phyloP scores from a whole-genome alignment of 352 stramenopile genomes.

The Elongisporangium undulatum region DNA sequence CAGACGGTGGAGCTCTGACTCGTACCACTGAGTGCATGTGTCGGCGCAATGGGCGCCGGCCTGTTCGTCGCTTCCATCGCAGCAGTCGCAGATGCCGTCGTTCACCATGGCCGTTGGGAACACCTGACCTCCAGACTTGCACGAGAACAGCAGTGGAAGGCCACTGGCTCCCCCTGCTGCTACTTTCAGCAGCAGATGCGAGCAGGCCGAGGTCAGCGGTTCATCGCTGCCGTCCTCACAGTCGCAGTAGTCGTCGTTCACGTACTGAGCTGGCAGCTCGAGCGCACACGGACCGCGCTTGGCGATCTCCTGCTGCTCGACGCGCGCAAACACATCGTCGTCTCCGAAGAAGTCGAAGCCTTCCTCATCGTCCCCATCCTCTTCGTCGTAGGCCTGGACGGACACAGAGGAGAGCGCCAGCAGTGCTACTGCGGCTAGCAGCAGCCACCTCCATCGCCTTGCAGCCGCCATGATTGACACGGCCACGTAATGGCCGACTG shows the following conservation, averaged over 20 bases:
- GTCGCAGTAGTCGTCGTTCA: constrained; percentile 95
- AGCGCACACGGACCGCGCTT: constrained; percentile 21
- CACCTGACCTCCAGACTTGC: constrained; percentile 19
- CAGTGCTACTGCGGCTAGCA: neutral
- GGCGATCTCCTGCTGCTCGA: constrained; percentile 8
- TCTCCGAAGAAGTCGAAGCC: constrained; percentile 64
- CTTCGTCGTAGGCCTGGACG: constrained; percentile 27
- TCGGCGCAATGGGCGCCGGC: constrained; percentile 23
- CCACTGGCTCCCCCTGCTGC: neutral
- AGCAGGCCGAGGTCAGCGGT: constrained; percentile 76
- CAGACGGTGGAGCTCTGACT: constrained; percentile 13
- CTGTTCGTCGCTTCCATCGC: constrained; percentile 94
- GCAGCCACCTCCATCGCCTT: neutral
- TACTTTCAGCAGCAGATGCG: constrained; percentile 21
- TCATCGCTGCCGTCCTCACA: constrained; percentile 91
- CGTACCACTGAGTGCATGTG: constrained; percentile 26
- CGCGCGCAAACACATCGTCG: constrained; percentile 26
- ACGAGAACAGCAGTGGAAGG: constrained; percentile 25
- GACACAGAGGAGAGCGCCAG: neutral
- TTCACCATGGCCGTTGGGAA: constrained; percentile 61
- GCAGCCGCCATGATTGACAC: neutral
- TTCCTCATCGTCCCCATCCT: constrained; percentile 44
- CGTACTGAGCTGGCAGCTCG: constrained; percentile 17
- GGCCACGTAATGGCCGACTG: neutral
- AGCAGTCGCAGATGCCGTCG: constrained; percentile 98